A percentile compares a stretch with the other conserved stretches of the same genome.
Evolutionary conservation across 306 rosid genomes (phyloP).

Genomic region (Quercus parvula): DNA sequence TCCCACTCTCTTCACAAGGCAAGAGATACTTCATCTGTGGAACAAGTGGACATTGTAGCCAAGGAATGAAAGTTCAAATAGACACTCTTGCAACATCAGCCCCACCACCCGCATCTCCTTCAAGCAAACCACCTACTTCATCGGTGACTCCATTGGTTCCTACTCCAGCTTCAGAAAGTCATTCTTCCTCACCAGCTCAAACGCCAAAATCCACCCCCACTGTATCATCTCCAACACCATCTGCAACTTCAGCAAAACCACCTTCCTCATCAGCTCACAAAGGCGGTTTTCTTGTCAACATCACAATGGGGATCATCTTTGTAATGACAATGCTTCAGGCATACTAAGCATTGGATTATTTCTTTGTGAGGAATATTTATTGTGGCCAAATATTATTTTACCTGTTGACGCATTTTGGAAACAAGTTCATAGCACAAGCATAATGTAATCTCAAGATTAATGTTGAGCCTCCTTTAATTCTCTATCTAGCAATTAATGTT

Average conservation of each 20-base stretch:
- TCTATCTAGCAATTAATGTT: background rate
- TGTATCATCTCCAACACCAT: slow-evolving; percentile 17
- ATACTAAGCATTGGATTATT: slow-evolving; percentile 23
- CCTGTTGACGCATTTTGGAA: background rate
- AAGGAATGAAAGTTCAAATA: slow-evolving; percentile 76
- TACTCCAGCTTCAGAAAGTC: slow-evolving; percentile 33
- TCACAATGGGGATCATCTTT: slow-evolving; percentile 33
- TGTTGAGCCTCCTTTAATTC: too few species aligned
- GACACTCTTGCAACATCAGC: slow-evolving; percentile 52
- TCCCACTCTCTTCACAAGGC: slow-evolving; percentile 64
- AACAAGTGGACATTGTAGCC: slow-evolving; percentile 56
- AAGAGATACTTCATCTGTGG: slow-evolving; percentile 89
- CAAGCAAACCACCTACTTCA: slow-evolving; percentile 13
- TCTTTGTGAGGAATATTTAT: slow-evolving; percentile 9
- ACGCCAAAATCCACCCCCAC: slow-evolving; percentile 19
- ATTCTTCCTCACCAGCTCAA: slow-evolving; percentile 29
- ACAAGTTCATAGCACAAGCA: background rate
- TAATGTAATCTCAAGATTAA: background rate
- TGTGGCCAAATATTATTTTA: background rate
- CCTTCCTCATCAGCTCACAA: slow-evolving; percentile 39
- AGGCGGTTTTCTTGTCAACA: slow-evolving; percentile 22
- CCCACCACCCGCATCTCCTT: slow-evolving; percentile 42
- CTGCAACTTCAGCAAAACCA: slow-evolving; percentile 24
- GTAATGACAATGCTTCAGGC: slow-evolving; percentile 32
- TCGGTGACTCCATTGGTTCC: slow-evolving; percentile 22